Percentiles rank a stretch among this genome's conserved stretches.
phyloP scores from a whole-genome alignment of 2,329 filamentous ascomycete species.

The Colletotrichum viniferum region DNA sequence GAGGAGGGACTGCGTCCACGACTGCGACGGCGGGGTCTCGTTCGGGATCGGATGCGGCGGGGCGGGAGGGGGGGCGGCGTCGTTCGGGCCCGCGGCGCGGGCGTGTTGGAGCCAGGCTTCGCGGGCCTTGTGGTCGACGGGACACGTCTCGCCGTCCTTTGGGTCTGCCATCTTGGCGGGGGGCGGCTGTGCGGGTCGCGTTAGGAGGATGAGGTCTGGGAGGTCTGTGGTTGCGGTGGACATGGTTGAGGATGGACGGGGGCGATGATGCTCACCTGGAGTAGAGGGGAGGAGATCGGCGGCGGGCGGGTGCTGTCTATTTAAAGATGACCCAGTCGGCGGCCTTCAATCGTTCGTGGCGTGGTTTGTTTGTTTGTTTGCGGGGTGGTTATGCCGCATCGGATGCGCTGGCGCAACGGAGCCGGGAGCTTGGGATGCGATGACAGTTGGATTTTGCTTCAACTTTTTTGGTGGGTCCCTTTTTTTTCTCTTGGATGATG shows the following conservation, averaged over 20 bases:
- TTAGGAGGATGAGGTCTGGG: constrained; percentile 19
- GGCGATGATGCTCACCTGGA: neutral
- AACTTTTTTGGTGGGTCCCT: constrained; percentile 14
- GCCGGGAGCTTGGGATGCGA: constrained; percentile 2
- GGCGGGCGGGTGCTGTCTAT: neutral
- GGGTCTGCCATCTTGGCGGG: neutral
- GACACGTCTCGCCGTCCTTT: constrained; percentile 12
- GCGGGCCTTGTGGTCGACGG: constrained; percentile 64
- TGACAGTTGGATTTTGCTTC: neutral
- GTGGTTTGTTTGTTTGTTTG: neutral
- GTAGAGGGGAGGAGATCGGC: neutral
- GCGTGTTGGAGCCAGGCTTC: constrained; percentile 84
- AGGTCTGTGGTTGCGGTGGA: constrained; percentile 17
- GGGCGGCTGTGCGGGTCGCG: neutral
- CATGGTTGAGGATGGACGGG: neutral
- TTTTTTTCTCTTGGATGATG: neutral
- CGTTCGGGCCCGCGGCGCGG: constrained; percentile 49
- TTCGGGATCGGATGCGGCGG: constrained; percentile 29
- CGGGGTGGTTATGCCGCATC: neutral
- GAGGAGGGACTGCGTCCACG: constrained; percentile 48
- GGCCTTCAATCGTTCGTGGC: neutral
- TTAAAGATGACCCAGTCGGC: neutral
- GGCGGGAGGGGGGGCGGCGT: constrained; percentile 27
- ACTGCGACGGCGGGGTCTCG: constrained; percentile 25
- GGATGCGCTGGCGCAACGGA: neutral